Base-by-base conservation (phyloP, 331 rosid genomes). In the Pyrus hybrid region DNA sequence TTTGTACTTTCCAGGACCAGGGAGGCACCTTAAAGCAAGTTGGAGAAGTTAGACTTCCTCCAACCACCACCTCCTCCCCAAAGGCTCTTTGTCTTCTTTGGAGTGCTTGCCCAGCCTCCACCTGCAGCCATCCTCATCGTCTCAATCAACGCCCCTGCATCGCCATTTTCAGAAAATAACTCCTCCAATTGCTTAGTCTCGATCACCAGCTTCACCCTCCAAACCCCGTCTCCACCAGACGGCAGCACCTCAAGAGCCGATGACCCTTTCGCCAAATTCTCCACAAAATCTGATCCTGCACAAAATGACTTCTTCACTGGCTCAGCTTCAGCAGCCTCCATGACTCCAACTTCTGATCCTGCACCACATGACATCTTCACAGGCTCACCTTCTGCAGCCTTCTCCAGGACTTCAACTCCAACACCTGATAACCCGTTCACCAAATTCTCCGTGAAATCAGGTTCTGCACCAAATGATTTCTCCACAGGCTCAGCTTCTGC, bases 171-270 rank as follows among this genome's bases (percentile, higher is more conserved):
- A 4, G 92, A 87, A 75, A 91, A 69, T 72, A 91, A 88, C 86
- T 87, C 96, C 82, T 80, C 91, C 20, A 91, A 63, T 21, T 91
- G 89, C 43, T 79, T 91, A 2, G 91, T 89, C 20, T 82, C 85
- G 18, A 91, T 91, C 85, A 84, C 79, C 86, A 91, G 26, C 82
- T 87, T 91, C 81, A 87, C 96, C 70, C 69, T 88, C 96, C 96
- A 91, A 49, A 91, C 87, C 1, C 96, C 96, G 71, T 88, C 85
- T 57, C 86, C 82, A 3, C 85, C 93, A 1, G 86, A 71, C 0
- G 96, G 88, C 65, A 91, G 63, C 10, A 88, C 96, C 70, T 88
- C 89, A 11, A 87, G 74, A 21, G 80, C 90, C 1, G 93, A 75
- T 2, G 93, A 77, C 13, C 82, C 93, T 53, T 69, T 81, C 22